Conservation (phyloP, 2,329 filamentous ascomycete genomes). For the Ophiostoma sp. region DNA sequence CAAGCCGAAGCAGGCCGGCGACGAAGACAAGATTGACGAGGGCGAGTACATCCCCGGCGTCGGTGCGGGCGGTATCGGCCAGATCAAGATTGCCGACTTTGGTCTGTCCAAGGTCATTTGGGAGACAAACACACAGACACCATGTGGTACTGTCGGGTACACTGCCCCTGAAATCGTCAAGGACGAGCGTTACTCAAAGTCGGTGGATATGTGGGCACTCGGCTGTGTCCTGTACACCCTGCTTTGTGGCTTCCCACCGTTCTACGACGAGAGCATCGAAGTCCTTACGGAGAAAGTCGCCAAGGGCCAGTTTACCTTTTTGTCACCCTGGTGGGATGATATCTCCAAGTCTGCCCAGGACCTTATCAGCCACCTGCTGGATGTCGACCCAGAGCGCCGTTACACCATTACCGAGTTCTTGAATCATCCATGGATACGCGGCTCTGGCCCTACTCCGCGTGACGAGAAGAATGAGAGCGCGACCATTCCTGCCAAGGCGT, state of each 20-base stretch:
- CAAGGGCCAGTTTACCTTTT: conserved; percentile 91
- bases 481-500: conserved; percentile 47
- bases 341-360: conserved; percentile 95
- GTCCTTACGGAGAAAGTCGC: conserved; percentile 97
- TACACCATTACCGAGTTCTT: conserved; percentile 92
- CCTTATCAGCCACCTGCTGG: conserved; percentile 85
- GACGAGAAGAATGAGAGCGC: conserved; percentile 52
- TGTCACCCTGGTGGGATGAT: conserved; percentile 99
- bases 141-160: conserved; percentile 97
- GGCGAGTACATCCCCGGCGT: conserved; percentile 81
- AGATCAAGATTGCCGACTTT: conserved; percentile 97
- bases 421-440: conserved; percentile 86
- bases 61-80: conserved; percentile 84
- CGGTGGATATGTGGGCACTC: conserved; percentile 98
- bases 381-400: conserved; percentile 89
- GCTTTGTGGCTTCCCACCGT: conserved; percentile 94
- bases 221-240: conserved; percentile 96
- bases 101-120: conserved; percentile 96
- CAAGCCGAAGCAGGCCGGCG: conserved; percentile 75
- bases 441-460: conserved; percentile 52
- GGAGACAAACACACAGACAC: conserved; percentile 97
- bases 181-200: conserved; percentile 97
- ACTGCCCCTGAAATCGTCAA: conserved; percentile 98
- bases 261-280: conserved; percentile 97
- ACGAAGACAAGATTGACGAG: conserved; percentile 96